phyloP scores from a whole-genome alignment of 2,329 filamentous ascomycete genomes.

The Ascochyta lentis region DNA sequence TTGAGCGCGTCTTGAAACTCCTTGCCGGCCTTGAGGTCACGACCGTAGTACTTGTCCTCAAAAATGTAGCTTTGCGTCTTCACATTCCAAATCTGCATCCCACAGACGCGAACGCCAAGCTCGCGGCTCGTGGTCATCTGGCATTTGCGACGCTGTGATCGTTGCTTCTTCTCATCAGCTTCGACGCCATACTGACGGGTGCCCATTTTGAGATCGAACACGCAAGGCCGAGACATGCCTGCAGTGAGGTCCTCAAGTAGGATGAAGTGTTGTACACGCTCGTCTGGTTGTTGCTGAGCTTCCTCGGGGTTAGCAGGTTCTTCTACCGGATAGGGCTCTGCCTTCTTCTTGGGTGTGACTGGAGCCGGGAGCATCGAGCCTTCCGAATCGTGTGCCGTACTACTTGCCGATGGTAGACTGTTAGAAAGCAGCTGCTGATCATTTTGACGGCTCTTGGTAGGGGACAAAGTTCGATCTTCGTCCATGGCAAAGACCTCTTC shows the following conservation, averaged over 20 bases:
- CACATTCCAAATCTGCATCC: slow-evolving; percentile 94
- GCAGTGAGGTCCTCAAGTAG: slow-evolving; percentile 93
- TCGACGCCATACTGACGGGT: slow-evolving; percentile 96
- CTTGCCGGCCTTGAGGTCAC: slow-evolving; percentile 81
- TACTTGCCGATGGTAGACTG: not conserved
- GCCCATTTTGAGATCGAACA: slow-evolving; percentile 98
- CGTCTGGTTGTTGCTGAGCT: slow-evolving; percentile 55
- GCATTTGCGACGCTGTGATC: slow-evolving; percentile 92
- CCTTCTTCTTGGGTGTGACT: slow-evolving; percentile 25
- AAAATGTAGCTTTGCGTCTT: slow-evolving; percentile 87
- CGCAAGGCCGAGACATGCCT: slow-evolving; percentile 95
- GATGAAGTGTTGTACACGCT: slow-evolving; percentile 88
- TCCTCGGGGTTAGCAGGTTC: slow-evolving; percentile 53
- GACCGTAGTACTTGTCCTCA: slow-evolving; percentile 96
- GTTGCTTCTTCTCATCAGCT: slow-evolving; percentile 87
- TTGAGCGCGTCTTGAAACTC: slow-evolving; percentile 90
- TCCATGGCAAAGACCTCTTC: slow-evolving; percentile 76
- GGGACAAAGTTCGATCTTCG: slow-evolving; percentile 47
- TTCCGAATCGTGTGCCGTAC: slow-evolving; percentile 13
- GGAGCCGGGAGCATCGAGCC: slow-evolving; percentile 46
- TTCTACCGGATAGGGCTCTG: slow-evolving; percentile 4
- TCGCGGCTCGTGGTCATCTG: slow-evolving; percentile 88
- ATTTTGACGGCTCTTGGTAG: slow-evolving; percentile 11
- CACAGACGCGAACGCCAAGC: slow-evolving; percentile 91
- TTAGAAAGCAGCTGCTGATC: slow-evolving; percentile 8